These are phyloP conservation scores for Millerago galiae DNA, from an alignment of 805 yeast species.

Conservation along the genomic window DNA sequence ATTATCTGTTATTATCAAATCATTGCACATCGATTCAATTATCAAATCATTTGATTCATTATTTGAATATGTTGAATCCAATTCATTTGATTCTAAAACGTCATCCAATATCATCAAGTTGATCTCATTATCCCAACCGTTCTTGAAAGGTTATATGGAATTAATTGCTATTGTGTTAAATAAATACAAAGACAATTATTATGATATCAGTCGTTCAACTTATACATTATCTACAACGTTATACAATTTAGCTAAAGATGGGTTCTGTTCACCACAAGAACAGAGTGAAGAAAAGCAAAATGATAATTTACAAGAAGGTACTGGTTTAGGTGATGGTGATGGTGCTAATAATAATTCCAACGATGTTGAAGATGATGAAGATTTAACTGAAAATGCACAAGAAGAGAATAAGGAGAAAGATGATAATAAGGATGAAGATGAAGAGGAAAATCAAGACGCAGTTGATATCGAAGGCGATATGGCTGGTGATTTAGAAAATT, in stretches of 20 bases:
- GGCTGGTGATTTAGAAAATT: constrained; percentile 88
- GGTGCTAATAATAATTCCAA: constrained; percentile 79
- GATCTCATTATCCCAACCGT: constrained; percentile 52
- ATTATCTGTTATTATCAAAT: constrained; percentile 34
- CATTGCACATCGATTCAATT: constrained; percentile 36
- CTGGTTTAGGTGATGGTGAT: constrained; percentile 89
- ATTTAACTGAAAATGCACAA: constrained; percentile 64
- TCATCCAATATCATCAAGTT: constrained; percentile 41
- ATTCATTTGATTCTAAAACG: constrained; percentile 32
- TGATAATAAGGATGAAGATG: constrained; percentile 55
- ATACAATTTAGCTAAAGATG: constrained; percentile 60
- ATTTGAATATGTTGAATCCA: constrained; percentile 27
- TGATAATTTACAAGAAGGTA: constrained; percentile 73
- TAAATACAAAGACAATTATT: constrained; percentile 43
- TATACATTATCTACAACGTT: constrained; percentile 52
- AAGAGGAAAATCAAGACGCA: constrained; percentile 73
- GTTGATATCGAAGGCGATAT: constrained; percentile 94
- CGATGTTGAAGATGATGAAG: constrained; percentile 89
- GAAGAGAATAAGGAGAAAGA: constrained; percentile 69
- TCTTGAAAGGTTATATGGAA: constrained; percentile 51
- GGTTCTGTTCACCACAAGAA: constrained; percentile 90
- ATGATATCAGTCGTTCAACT: constrained; percentile 52
- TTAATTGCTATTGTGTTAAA: constrained; percentile 39
- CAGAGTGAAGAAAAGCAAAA: constrained; percentile 55
- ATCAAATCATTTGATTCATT: constrained; percentile 29